phyloP scores from a whole-genome alignment of 208 protist species.

The Trypanosomatidae sp. region DNA sequence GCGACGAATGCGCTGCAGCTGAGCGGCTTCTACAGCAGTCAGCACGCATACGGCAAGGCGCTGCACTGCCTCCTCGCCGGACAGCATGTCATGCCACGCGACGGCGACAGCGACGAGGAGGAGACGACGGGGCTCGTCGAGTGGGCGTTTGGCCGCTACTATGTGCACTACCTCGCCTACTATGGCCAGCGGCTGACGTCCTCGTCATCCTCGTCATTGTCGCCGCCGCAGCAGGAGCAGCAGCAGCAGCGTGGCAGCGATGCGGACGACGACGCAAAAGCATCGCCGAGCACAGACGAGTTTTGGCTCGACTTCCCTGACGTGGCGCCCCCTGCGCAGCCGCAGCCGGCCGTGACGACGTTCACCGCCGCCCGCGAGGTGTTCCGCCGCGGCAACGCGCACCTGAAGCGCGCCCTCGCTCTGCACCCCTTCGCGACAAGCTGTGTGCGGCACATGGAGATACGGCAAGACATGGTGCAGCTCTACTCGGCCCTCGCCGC shows the following conservation, averaged over 20 bases:
- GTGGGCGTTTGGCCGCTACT: conserved; percentile 62
- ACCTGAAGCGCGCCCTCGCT: conserved; percentile 53
- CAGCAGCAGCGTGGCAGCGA: neutral
- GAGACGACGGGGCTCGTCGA: conserved; percentile 47
- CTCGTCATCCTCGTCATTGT: too few relatives aligned
- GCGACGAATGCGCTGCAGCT: conserved; percentile 76
- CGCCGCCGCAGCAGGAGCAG: too few relatives aligned
- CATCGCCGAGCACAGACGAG: neutral
- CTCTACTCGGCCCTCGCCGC: conserved; percentile 40
- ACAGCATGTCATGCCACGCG: conserved; percentile 54
- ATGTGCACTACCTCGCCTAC: conserved; percentile 54
- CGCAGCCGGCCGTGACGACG: conserved; percentile 22
- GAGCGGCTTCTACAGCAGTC: conserved; percentile 57
- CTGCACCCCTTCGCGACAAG: conserved; percentile 69
- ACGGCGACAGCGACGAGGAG: conserved; percentile 24
- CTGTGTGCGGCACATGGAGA: conserved; percentile 78
- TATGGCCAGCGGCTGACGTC: too few relatives aligned
- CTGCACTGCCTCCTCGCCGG: conserved; percentile 75
- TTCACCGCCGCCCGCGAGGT: conserved; percentile 56
- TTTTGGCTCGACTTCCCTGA: conserved; percentile 72
- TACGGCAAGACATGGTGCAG: conserved; percentile 47
- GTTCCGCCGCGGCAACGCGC: conserved; percentile 59
- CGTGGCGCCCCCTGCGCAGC: conserved; percentile 16
- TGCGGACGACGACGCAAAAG: neutral
- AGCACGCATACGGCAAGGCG: conserved; percentile 54